Base-by-base conservation (phyloP, 352 stramenopile genomes). In the Phytophthora uliginosa region DNA sequence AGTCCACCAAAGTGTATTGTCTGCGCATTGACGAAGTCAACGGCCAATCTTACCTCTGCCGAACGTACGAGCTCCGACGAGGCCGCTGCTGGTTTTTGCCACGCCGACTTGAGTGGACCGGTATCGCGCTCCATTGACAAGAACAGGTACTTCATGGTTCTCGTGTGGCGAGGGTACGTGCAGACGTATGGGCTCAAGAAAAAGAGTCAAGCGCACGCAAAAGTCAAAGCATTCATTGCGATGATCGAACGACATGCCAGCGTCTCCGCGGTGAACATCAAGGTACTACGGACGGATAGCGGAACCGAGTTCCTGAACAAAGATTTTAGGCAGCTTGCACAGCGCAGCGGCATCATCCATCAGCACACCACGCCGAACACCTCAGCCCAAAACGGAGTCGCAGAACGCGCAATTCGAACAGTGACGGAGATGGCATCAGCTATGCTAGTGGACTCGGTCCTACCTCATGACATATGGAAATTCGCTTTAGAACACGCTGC, bases 251-350 rank as follows among this genome's bases (percentile, higher is more conserved):
- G 36, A 8, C 51, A 68, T 48, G 20, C 38, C 10, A 7, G 15
- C 8, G 50, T 61, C 1, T 7, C 22, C 0, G 36, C 52, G 0
- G 38, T 7, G 2, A 13, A 12, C 8, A 55, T 55, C 18, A 55
- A 45, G 15, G 22, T 53, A 3, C 12, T 68, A 2, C 50, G 61
- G 0, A 68, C 61, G 1, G 52, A 61, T 28, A 52, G 62, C 13
- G 63, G 42, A 20, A 70, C 63, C 0, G 63, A 63, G 18, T 70
- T 63, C 48, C 18, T 63, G 2, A 63, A 63, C 8, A 18, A 52
- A 17, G 54, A 63, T 20, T 59, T 63, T 18, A 33, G 42, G 1
- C 22, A 63, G 42, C 6, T 70, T 1, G 34, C n/a, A 1, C 3
- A 17, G 4, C 13, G n/a, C 1, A 9, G 26, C 8, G 63, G 53